phyloP scores from a whole-genome alignment of 2,329 filamentous ascomycete genomes.

The Chlorencoelia australis region DNA sequence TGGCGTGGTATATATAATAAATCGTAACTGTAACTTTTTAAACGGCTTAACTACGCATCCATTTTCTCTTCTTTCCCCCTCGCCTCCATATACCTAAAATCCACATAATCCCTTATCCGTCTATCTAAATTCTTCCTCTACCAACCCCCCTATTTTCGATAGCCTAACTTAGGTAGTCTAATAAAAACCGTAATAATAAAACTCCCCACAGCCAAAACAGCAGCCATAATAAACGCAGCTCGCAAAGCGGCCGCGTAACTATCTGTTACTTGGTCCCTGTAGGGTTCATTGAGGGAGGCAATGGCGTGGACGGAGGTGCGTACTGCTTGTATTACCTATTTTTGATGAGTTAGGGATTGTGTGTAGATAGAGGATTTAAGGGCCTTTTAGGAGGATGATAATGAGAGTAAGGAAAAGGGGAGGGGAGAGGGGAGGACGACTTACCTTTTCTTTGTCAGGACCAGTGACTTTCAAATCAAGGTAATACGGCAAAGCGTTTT shows the following conservation, averaged over 20 bases:
- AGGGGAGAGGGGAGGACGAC: not conserved
- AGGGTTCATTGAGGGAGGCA: slow-evolving; percentile 32
- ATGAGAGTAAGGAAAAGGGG: no score
- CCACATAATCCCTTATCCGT: no score
- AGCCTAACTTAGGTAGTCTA: slow-evolving; percentile 42
- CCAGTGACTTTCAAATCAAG: slow-evolving; percentile 50
- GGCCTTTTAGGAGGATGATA: no score
- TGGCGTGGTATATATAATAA: not conserved
- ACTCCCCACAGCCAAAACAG: slow-evolving; percentile 38
- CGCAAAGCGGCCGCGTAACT: slow-evolving; percentile 44
- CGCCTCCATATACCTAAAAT: not conserved
- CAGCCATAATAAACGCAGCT: slow-evolving; percentile 34
- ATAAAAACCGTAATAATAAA: slow-evolving; percentile 40
- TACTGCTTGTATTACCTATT: slow-evolving; percentile 39
- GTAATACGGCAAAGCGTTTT: slow-evolving; percentile 56
- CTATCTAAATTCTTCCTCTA: slow-evolving; percentile 21
- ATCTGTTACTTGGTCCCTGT: slow-evolving; percentile 43
- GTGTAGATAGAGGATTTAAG: no score
- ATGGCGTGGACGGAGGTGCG: slow-evolving; percentile 46
- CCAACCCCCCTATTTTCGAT: slow-evolving; percentile 29
- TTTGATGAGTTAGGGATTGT: slow-evolving; percentile 2
- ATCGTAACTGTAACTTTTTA: no score
- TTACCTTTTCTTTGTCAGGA: slow-evolving; percentile 39
- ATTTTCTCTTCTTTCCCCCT: not conserved
- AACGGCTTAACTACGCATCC: no score